These are phyloP conservation scores for Boletellus emodensis DNA, from an alignment of 768 basidiomycete genomes.

Conservation along the genomic window DNA sequence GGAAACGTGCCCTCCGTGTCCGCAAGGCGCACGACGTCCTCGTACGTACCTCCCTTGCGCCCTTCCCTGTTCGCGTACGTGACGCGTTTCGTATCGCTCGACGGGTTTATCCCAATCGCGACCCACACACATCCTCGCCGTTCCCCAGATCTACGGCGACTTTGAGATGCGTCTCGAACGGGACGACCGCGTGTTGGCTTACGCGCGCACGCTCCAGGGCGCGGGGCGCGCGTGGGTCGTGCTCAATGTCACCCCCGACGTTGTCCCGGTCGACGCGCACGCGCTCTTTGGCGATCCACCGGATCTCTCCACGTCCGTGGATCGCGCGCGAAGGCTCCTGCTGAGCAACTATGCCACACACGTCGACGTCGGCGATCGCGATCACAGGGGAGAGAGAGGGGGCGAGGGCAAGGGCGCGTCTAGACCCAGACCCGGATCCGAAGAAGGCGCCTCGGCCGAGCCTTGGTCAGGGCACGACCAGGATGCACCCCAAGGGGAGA, in stretches of 20 bases:
- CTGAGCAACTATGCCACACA: constrained; percentile 34
- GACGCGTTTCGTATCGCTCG: background rate
- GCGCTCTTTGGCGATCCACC: background rate
- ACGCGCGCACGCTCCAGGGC: constrained; percentile 38
- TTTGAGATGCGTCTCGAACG: constrained; percentile 46
- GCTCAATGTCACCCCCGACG: constrained; percentile 34
- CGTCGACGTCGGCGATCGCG: no score
- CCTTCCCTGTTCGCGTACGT: background rate
- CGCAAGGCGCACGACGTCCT: constrained; percentile 38
- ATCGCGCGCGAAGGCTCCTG: constrained; percentile 9
- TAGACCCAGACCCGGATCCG: no score
- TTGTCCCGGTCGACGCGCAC: constrained; percentile 11
- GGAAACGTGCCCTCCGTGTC: constrained; percentile 49
- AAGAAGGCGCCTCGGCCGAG: no score
- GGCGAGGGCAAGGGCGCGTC: no score
- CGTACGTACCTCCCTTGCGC: constrained; percentile 33
- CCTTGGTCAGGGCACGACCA: background rate
- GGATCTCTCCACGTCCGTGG: background rate
- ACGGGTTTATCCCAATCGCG: no score
- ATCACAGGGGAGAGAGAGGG: no score
- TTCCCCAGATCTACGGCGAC: constrained; percentile 50
- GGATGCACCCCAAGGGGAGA: no score
- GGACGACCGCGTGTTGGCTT: constrained; percentile 46
- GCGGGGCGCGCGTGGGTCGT: constrained; percentile 35
- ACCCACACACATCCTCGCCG: no score